A percentile compares a stretch with the other conserved stretches of the same genome.
phyloP scores from a whole-genome alignment of 192 early-diverging fungal genomes.

The Irineochytrium annulatum region DNA sequence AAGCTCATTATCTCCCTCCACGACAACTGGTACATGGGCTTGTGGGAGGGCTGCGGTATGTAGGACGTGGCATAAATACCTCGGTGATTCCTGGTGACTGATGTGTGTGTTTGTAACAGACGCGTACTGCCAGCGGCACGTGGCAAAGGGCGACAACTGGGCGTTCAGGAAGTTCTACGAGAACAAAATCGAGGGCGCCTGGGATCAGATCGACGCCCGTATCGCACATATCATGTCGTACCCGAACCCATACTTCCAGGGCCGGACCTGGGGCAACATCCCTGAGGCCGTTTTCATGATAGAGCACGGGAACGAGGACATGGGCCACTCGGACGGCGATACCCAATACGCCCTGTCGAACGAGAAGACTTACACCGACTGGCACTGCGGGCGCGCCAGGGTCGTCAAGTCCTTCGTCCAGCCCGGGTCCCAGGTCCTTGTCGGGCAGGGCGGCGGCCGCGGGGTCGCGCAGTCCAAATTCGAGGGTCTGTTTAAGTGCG shows the following conservation, averaged over 20 bases:
- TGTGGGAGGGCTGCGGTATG: neutral
- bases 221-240: conserved; percentile 14
- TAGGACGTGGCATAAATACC: too few relatives aligned
- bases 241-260: conserved; percentile 9
- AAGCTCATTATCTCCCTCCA: conserved; percentile 19
- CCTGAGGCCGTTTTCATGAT: conserved; percentile 16
- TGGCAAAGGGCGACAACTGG: neutral
- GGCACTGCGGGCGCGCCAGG: conserved; percentile 20
- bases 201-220: conserved; percentile 16
- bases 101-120: too few relatives aligned
- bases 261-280: conserved; percentile 7
- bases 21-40: conserved; percentile 21
- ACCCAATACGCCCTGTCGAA: too few relatives aligned
- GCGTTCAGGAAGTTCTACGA: conserved; percentile 13
- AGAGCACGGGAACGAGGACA: conserved; percentile 21
- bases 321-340: neutral
- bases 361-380: neutral
- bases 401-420: neutral
- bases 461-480: neutral
- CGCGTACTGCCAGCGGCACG: conserved; percentile 17
- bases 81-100: too few relatives aligned
- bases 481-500: conserved; percentile 9
- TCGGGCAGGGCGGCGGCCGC: conserved; percentile 9
- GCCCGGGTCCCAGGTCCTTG: neutral
- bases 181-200: neutral